Evolutionary conservation across 2,329 filamentous ascomycete species (phyloP).

Genomic region (Bipolaris sorokiniana): DNA sequence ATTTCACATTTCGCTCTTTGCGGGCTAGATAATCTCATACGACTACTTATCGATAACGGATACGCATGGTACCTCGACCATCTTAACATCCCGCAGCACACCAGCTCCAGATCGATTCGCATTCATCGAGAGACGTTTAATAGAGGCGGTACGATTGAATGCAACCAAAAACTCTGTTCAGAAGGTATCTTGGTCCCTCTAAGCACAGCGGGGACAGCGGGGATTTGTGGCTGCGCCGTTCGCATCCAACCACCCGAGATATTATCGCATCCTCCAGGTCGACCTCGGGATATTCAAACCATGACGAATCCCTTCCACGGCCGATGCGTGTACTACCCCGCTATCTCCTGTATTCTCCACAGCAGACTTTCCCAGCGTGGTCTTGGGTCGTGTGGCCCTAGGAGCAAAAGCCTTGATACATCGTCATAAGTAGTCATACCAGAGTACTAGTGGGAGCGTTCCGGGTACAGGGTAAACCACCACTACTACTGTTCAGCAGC

Average conservation of each 20-base stretch:
- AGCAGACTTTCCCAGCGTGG: conserved; percentile 7
- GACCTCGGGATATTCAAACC: conserved; percentile 25
- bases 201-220: conserved; percentile 69
- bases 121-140: background rate
- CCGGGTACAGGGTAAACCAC: background rate
- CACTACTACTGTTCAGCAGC: background rate
- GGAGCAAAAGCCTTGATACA: background rate
- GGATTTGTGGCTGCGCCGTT: background rate
- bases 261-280: conserved; percentile 32
- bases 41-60: conserved; percentile 18
- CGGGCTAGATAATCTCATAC: conserved; percentile 1
- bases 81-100: background rate
- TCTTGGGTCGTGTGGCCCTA: background rate
- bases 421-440: conserved; percentile 3
- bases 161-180: background rate
- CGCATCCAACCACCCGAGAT: conserved; percentile 63
- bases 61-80: background rate
- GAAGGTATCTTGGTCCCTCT: background rate
- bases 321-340: conserved; percentile 27
- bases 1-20: conserved; percentile 6
- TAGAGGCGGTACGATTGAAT: background rate
- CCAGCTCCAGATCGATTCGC: conserved; percentile 36
- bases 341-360: conserved; percentile 12
- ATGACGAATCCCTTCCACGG: conserved; percentile 27
- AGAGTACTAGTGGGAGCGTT: conserved; percentile 1